Conservation (phyloP, 192 early-diverging fungal species). For the Phycomyces nitens region DNA sequence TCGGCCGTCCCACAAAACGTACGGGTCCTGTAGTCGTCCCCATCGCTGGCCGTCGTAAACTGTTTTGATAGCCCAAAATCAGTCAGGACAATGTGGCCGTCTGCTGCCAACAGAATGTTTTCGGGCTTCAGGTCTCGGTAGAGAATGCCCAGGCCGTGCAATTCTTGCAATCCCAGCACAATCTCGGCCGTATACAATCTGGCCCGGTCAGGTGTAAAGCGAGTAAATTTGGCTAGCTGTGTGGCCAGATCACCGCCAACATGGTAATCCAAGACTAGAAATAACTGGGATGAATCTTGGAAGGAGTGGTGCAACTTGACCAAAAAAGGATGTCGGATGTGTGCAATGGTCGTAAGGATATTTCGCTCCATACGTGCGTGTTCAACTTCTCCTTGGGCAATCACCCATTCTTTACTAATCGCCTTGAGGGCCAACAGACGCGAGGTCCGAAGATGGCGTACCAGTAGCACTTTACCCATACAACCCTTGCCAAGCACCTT, state of each 20-base stretch:
- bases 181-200: constrained; percentile 89
- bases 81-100: constrained; percentile 83
- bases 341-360: constrained; percentile 56
- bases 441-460: constrained; percentile 8
- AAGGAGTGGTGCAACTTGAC: constrained; percentile 90
- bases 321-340: constrained; percentile 83
- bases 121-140: constrained; percentile 82
- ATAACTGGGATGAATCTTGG: constrained; percentile 80
- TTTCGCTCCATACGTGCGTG: constrained; percentile 82
- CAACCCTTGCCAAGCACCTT: constrained; percentile 44
- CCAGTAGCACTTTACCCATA: constrained; percentile 8
- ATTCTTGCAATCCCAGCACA: constrained; percentile 77
- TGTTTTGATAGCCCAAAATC: constrained; percentile 93
- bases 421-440: constrained; percentile 48
- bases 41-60: not conserved
- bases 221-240: constrained; percentile 57
- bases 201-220: constrained; percentile 65
- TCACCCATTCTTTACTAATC: constrained; percentile 56
- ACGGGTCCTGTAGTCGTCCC: constrained; percentile 28
- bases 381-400: constrained; percentile 69
- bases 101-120: constrained; percentile 64
- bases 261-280: constrained; percentile 87
- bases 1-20: constrained; percentile 79
- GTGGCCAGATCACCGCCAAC: constrained; percentile 91
- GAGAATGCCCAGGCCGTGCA: constrained; percentile 86